These are phyloP conservation scores for Candida quercuum DNA, from an alignment of 805 yeast species.

Conservation along the genomic window DNA sequence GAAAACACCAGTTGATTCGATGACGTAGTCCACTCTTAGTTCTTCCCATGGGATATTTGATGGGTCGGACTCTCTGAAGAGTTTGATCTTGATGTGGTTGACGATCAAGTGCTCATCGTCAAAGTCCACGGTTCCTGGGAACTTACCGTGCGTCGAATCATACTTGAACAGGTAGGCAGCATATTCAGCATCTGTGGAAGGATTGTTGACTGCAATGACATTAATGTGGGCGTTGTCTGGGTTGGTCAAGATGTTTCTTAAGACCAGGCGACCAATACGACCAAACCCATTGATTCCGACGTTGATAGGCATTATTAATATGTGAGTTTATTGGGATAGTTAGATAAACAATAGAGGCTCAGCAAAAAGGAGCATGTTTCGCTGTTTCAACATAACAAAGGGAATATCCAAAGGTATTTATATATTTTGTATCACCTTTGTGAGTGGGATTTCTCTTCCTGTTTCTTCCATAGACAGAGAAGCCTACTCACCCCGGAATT, in stretches of 20 bases:
- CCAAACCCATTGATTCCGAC: conserved; percentile 94
- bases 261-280: conserved; percentile 86
- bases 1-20: conserved; percentile 95
- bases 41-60: conserved; percentile 84
- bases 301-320: conserved; percentile 17
- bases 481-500: neutral
- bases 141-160: conserved; percentile 89
- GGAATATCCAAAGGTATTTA: neutral
- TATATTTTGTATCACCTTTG: neutral
- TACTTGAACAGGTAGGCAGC: conserved; percentile 95
- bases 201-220: conserved; percentile 87
- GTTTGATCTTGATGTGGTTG: conserved; percentile 61
- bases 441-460: neutral
- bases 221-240: conserved; percentile 37
- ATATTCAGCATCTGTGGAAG: conserved; percentile 83
- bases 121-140: conserved; percentile 63
- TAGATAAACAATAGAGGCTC: too few relatives aligned
- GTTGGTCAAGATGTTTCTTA: conserved; percentile 72
- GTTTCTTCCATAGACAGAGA: neutral
- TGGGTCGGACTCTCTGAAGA: conserved; percentile 83
- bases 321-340: neutral
- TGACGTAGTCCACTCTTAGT: conserved; percentile 76
- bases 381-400: too few relatives aligned
- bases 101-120: conserved; percentile 58
- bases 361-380: too few relatives aligned